phyloP scores from a whole-genome alignment of 495 filamentous ascomycete genomes.

The Bombardia bombarda region DNA sequence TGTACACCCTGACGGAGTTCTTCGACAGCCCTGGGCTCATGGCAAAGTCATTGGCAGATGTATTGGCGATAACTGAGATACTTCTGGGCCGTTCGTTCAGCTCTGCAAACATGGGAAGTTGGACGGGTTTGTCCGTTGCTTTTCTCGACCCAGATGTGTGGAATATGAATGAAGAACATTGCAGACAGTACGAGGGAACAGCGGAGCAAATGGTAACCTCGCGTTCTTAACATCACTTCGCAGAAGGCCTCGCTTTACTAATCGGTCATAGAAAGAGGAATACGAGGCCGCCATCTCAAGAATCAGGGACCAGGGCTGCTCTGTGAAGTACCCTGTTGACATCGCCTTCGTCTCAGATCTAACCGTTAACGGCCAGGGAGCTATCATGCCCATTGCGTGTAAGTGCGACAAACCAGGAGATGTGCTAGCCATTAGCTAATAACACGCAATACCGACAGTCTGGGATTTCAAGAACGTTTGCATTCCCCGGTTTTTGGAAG shows the following conservation, averaged over 20 bases:
- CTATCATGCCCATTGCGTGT: constrained; percentile 19
- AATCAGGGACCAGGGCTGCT: not conserved
- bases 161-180: constrained; percentile 10
- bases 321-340: constrained; percentile 5
- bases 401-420: not conserved
- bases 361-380: constrained; percentile 8
- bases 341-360: constrained; percentile 1
- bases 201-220: constrained; percentile 19
- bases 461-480: constrained; percentile 18
- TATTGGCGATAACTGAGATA: constrained; percentile 15
- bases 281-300: constrained; percentile 3
- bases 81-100: constrained; percentile 6
- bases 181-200: constrained; percentile 7
- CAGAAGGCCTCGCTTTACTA: not conserved
- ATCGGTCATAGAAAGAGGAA: not conserved
- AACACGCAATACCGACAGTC: constrained; percentile 1
- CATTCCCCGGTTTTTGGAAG: constrained; percentile 9
- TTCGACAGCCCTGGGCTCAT: constrained; percentile 27
- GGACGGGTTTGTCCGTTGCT: constrained; percentile 15
- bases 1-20: constrained; percentile 12
- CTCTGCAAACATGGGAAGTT: not conserved
- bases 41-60: constrained; percentile 23
- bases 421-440: not conserved
- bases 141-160: constrained; percentile 21
- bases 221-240: not conserved